Base-by-base conservation (phyloP, 2,329 filamentous ascomycete species). In the Plectosphaerella plurivora region DNA sequence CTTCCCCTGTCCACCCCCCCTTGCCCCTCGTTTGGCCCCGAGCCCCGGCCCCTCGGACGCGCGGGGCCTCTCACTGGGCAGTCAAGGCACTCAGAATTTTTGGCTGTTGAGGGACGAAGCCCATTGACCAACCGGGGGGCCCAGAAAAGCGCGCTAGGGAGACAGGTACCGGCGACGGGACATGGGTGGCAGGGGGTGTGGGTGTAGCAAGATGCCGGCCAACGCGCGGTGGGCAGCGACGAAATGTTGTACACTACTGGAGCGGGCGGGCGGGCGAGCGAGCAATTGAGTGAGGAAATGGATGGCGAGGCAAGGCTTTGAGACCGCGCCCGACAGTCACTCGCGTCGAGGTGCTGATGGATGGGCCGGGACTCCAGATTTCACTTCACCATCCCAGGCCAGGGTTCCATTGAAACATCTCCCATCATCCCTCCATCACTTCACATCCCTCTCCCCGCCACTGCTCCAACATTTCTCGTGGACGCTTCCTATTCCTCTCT, bases 401-500 rank as follows among this genome's bases (percentile, higher is more conserved):
- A 51, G 20, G 53, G 49, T 18, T 20, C 41, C 41, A 44, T 47
- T 15, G 25, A 47, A 28, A n/a, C 20, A 35, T 47, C 45, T 47
- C 45, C 45, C 24, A 47, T 33, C 45, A 47, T 47, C 45, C 45
- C n/a, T 47, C 22, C 45, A 35, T n/a, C 45, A n/a, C 45, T 50
- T 54, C 53, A n/a, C 45, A 52, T 54, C 53, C 52, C 54, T 50
- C 51, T 42, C 35, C 48, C 24, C 28, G 37, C 48, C 39, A 44
- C 42, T 22, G 22, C 22, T 42, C 48, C 16, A 16, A 14, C 48
- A 24, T 20, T 24, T 33, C n/a, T 22, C 18, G 39, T 50, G 48
- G 48, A 50, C 36, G 47, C 47, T 49, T 22, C 22, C 28, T 28
- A 50, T 39, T 49, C 39, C 33, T 37, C 28, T 37, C 28, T 35